These are phyloP conservation scores for Melastoma malabathricum DNA, from an alignment of 345 rosid genomes.

Conservation along the genomic window DNA sequence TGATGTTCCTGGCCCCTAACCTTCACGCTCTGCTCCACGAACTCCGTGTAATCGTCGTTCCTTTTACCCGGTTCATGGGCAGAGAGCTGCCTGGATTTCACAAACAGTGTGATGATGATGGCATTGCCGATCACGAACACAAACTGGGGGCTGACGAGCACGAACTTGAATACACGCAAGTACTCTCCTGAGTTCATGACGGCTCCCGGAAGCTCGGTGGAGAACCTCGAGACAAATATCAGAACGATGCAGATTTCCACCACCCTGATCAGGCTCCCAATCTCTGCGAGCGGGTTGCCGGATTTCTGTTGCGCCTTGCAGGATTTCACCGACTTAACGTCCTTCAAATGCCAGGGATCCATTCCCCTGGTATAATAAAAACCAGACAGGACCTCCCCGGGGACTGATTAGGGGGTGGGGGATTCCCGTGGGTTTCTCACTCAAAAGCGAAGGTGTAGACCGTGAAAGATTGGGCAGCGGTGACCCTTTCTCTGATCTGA, in stretches of 20 bases:
- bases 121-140: constrained; percentile 69
- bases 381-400: too few species aligned
- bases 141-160: constrained; percentile 52
- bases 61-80: constrained; percentile 18
- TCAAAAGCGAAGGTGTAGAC: constrained; percentile 17
- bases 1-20: constrained; percentile 14
- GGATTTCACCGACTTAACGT: constrained; percentile 42
- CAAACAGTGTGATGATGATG: constrained; percentile 60
- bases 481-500: constrained; percentile 16
- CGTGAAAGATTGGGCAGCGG: constrained; percentile 10
- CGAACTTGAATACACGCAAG: constrained; percentile 33
- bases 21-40: constrained; percentile 31
- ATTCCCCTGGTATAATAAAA: constrained; percentile 10
- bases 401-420: too few species aligned
- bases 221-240: constrained; percentile 44
- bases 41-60: constrained; percentile 21
- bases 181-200: constrained; percentile 45
- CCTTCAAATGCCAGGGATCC: constrained; percentile 41
- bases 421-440: constrained; percentile 11
- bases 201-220: constrained; percentile 34
- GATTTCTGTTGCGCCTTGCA: constrained; percentile 34
- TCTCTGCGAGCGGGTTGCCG: constrained; percentile 18
- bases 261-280: constrained; percentile 43
- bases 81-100: constrained; percentile 48
- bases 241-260: constrained; percentile 42